These are phyloP conservation scores for Zygoascus bituminiphila DNA, from an alignment of 805 yeast species.

Conservation along the genomic window DNA sequence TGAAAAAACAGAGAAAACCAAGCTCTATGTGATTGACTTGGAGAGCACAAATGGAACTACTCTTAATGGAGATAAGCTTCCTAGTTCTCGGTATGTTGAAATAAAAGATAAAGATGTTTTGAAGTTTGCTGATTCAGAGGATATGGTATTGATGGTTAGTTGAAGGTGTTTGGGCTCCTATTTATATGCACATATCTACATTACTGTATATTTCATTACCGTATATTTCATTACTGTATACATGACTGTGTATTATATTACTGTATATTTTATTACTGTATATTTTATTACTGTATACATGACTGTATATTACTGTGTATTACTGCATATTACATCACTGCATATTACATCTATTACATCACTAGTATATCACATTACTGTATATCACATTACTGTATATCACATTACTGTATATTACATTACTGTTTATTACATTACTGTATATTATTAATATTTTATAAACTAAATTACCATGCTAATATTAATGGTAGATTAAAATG, in stretches of 20 bases:
- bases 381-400: background rate
- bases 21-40: conserved; percentile 39
- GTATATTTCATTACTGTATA: too few species aligned
- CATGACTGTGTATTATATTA: background rate
- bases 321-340: too few species aligned
- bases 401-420: background rate
- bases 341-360: too few species aligned
- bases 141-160: conserved; percentile 8
- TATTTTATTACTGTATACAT: too few species aligned
- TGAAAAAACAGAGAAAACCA: conserved; percentile 12
- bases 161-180: background rate
- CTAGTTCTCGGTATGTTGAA: conserved; percentile 36
- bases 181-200: background rate
- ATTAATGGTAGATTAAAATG: background rate
- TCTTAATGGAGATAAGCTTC: conserved; percentile 34
- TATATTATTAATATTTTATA: too few species aligned
- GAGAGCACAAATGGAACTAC: conserved; percentile 42
- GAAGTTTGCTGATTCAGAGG: conserved; percentile 27
- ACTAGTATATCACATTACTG: too few species aligned
- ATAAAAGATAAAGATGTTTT: conserved; percentile 35
- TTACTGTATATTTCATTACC: too few species aligned
- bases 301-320: background rate
- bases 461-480: too few species aligned
- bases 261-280: background rate
- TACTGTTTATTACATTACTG: background rate